Percentiles rank a stretch among this genome's conserved stretches.
These are phyloP conservation scores for Anacardium occidentale DNA, from an alignment of 345 rosid genomes.

Conservation along the genomic window DNA sequence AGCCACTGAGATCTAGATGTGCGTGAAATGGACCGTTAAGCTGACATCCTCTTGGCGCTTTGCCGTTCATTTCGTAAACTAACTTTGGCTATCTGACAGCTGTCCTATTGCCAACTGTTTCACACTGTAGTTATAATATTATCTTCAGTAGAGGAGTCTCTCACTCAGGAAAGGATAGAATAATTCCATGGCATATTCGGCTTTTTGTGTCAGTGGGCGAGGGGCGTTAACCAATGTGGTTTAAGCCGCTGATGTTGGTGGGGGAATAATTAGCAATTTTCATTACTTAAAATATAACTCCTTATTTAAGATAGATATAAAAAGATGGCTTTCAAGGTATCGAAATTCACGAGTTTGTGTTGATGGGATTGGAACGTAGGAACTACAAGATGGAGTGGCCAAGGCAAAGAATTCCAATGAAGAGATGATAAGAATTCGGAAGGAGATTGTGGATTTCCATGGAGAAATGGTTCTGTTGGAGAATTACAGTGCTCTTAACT, in stretches of 20 bases:
- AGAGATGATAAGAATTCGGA: conserved; percentile 60
- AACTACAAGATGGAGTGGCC: conserved; percentile 67
- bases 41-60: neutral
- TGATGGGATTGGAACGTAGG: conserved; percentile 41
- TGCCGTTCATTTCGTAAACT: neutral
- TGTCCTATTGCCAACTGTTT: neutral
- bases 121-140: neutral
- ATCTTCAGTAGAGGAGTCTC: neutral
- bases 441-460: conserved; percentile 87
- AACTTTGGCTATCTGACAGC: neutral
- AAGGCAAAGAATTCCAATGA: conserved; percentile 54
- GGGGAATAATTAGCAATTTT: too few relatives aligned
- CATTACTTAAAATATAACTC: too few relatives aligned
- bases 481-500: conserved; percentile 95
- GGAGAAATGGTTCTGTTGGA: conserved; percentile 96
- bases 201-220: neutral
- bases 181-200: neutral
- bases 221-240: neutral
- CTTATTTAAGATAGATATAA: too few relatives aligned
- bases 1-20: neutral
- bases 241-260: neutral
- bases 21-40: neutral
- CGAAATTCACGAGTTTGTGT: too few relatives aligned
- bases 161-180: neutral
- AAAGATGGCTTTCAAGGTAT: too few relatives aligned